These are phyloP conservation scores for Lippia alba DNA, from an alignment of 305 asterid genomes.

Conservation along the genomic window DNA sequence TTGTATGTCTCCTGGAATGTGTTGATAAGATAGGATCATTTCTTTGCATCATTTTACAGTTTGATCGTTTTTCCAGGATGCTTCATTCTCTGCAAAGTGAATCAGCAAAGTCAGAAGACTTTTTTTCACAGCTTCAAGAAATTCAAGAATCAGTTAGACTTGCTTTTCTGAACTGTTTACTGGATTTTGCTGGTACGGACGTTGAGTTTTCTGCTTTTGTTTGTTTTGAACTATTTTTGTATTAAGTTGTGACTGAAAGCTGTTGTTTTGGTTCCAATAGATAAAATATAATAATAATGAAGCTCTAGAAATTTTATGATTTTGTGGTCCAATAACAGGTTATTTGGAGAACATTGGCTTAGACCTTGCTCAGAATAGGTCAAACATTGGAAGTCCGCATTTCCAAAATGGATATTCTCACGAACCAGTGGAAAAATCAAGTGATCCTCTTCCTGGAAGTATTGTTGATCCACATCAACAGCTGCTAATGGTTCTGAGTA, in stretches of 20 bases:
- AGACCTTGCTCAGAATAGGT: conserved; percentile 62
- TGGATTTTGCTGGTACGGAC: conserved; percentile 87
- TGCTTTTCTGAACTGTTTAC: conserved; percentile 86
- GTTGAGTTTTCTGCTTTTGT: conserved; percentile 23
- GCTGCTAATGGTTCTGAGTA: conserved; percentile 95
- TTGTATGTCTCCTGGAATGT: conserved; percentile 23
- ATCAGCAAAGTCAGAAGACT: conserved; percentile 81
- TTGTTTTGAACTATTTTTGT: conserved; percentile 19
- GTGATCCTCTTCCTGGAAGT: conserved; percentile 89
- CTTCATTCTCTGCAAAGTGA: conserved; percentile 78
- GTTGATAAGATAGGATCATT: conserved; percentile 29
- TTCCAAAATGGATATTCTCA: conserved; percentile 74
- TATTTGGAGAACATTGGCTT: conserved; percentile 81
- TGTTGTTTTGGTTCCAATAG: conserved; percentile 14
- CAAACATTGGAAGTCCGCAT: conserved; percentile 54
- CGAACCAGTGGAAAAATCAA: conserved; percentile 56
- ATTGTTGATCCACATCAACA: conserved; percentile 78
- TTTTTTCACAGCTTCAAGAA: conserved; percentile 78
- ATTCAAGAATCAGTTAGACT: conserved; percentile 92
- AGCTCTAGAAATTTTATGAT: conserved; percentile 28
- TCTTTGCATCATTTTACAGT: conserved; percentile 29
- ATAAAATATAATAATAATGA: conserved; percentile 22
- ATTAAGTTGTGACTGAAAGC: conserved; percentile 16
- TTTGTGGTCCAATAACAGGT: conserved; percentile 58
- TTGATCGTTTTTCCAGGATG: conserved; percentile 65